These are phyloP conservation scores for Ganoderma multipileum DNA, from an alignment of 1,284 basidiomycete species.

Conservation along the genomic window DNA sequence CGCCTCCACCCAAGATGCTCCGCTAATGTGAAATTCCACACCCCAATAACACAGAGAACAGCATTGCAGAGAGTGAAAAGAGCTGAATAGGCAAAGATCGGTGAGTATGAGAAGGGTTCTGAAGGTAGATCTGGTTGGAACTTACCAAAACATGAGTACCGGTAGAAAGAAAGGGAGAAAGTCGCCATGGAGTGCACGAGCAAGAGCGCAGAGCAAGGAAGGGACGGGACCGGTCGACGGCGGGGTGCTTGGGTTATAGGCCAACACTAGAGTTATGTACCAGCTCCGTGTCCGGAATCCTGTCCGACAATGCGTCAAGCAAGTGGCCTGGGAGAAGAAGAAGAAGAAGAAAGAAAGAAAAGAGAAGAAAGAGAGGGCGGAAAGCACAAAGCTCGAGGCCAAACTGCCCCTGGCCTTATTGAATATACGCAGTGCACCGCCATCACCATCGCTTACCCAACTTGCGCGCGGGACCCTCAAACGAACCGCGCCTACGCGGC, in stretches of 20 bases:
- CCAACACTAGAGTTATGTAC: slow-evolving; percentile 40
- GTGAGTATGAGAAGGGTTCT: not conserved
- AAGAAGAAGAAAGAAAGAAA: slow-evolving; percentile 24
- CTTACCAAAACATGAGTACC: slow-evolving; percentile 43
- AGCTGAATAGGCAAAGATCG: slow-evolving; percentile 44
- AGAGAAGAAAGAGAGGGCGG: slow-evolving; percentile 20
- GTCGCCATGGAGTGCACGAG: slow-evolving; percentile 35
- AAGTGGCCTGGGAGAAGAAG: slow-evolving; percentile 31
- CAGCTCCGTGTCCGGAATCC: slow-evolving; percentile 44
- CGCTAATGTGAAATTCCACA: slow-evolving; percentile 70
- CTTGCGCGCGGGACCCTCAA: slow-evolving; percentile 17
- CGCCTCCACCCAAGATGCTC: slow-evolving; percentile 42
- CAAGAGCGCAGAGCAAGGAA: slow-evolving; percentile 27
- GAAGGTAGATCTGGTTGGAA: not conserved
- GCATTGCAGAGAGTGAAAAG: slow-evolving; percentile 70
- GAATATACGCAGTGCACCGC: slow-evolving; percentile 25
- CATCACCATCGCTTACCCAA: slow-evolving; percentile 24
- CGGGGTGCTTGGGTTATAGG: slow-evolving; percentile 26
- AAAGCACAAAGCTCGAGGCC: slow-evolving; percentile 29
- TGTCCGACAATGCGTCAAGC: slow-evolving; percentile 40
- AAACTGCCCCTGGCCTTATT: not conserved
- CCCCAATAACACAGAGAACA: slow-evolving; percentile 67
- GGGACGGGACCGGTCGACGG: slow-evolving; percentile 42
- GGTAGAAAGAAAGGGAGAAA: slow-evolving; percentile 37
- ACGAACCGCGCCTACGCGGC: not conserved